Base-by-base conservation (phyloP, 2,329 filamentous ascomycete species). In the Ophiostoma himal-ulmi region DNA sequence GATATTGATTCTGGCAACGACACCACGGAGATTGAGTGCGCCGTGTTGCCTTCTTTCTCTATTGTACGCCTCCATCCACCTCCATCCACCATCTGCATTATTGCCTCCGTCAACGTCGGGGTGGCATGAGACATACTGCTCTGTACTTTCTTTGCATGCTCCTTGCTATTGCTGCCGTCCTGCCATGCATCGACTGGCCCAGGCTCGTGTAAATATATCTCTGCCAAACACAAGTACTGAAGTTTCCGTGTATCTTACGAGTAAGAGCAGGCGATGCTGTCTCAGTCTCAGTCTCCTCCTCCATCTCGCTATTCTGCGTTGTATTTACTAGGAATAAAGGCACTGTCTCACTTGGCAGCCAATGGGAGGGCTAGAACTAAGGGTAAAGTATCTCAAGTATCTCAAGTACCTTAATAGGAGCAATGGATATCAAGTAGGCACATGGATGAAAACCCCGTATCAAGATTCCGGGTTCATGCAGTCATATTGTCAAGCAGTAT, bases 171-270 rank as follows among this genome's bases (percentile, higher is more conserved):
- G 52, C 39, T 60, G 54, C 69, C 6, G 20, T 41, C 34, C 65
- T 68, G 52, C 68, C 52, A 57, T 68, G 68, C 68, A 68, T 68
- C 52, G 37, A 30, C 52, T 54, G 36, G 48, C 22, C 30, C 48
- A 66, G 41, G 30, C 36, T 37, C n/a, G n/a, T 60, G 30, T 64
- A 39, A 30, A 52, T 26, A 26, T 54, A 62, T 52, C 48, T 7
- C 39, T 54, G 64, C 44, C 17, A 48, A 5, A 26, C 57, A 34
- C 57, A 30, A 34, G 22, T 30, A 62, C 22, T 62, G 26, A n/a
- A 22, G n/a, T 34, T 60, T 57, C 5, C 13, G 52, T 13, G 52
- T 22, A 57, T 22, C 48, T 8, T 54, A n/a, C n/a, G 26, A 22
- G 48, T 30, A 36, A 17, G 57, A 30, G 57, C 57, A 62, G 57